These are phyloP conservation scores for Iris macrosiphon DNA, from an alignment of 106 monocot genomes.

Conservation along the genomic window DNA sequence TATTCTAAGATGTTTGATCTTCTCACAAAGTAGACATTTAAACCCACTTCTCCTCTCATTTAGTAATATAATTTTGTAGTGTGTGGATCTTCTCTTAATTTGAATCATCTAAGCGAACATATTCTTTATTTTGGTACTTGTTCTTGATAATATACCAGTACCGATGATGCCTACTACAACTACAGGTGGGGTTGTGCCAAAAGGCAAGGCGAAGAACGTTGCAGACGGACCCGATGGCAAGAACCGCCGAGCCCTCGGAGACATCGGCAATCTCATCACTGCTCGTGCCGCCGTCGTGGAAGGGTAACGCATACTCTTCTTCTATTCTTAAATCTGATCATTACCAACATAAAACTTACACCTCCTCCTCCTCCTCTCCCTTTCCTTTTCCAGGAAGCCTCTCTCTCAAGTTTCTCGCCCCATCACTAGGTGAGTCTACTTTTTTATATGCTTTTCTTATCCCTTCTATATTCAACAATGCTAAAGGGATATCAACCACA, in stretches of 20 bases:
- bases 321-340: background rate
- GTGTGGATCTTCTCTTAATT: too few relatives aligned
- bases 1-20: too few relatives aligned
- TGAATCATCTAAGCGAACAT: background rate
- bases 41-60: too few relatives aligned
- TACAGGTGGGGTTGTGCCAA: conserved; percentile 10
- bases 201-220: conserved; percentile 17
- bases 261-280: conserved; percentile 49
- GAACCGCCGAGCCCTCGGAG: conserved; percentile 39
- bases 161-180: background rate
- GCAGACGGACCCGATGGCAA: conserved; percentile 11
- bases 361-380: too few relatives aligned
- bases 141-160: background rate
- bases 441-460: too few relatives aligned
- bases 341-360: too few relatives aligned
- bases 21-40: too few relatives aligned
- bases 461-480: too few relatives aligned
- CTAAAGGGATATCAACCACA: too few relatives aligned
- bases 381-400: conserved; percentile 1
- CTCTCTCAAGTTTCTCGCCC: conserved; percentile 6
- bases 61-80: too few relatives aligned
- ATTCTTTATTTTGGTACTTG: background rate
- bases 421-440: conserved; percentile 21
- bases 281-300: conserved; percentile 4
- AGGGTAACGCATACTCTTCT: too few relatives aligned